Base-by-base conservation (phyloP, 2,329 filamentous ascomycete genomes). In the Fusarium sororula region DNA sequence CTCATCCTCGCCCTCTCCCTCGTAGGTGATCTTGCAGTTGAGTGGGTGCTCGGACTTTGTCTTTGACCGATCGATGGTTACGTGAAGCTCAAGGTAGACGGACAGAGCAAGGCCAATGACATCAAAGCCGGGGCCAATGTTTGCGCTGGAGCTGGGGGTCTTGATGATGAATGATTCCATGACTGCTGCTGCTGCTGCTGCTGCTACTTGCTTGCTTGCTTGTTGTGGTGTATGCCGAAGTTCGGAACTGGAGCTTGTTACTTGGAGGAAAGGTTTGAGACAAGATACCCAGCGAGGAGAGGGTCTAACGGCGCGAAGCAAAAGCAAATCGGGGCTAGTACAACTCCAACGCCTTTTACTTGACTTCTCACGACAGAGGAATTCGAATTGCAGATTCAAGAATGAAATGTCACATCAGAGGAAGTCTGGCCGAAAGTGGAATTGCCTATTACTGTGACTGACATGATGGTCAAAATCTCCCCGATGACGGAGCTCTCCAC, bases 111-210 rank as follows among this genome's bases (percentile, higher is more conserved):
- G 92, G 77, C 96, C 94, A 82, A 98, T 98, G 79, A 98, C 96
- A 87, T 99, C 96, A 87, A 98, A 99, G 67, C 96, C 96, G 55
- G 96, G 96, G 77, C 94, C 96, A 81, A 98, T 98, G 87, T 98
- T 98, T 85, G 96, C 96, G 71, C 95, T 98, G 69, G 96, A 98
- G 86, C 94, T 97, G 75, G 96, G 96, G 71, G 94, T 94, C 84
- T 89, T 90, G 87, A 95, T 93, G 77, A 88, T 85, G 83, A 93
- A 92, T 62, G 89, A 90, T 80, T 90, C 88, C 85, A 87, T 87
- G 78, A 68, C 76, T 79, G 79, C 74, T 69, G 70, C 74, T 78
- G 79, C 74, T 69, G 70, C 74, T 78, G 35, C 75, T 77, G 77
- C 32, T 35, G 13, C 32, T 35, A 12, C 30, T 32, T 28, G 28